Evolutionary conservation across 2,329 filamentous ascomycete genomes (phyloP).

Genomic region (Microcyclospora tardicrescens): DNA sequence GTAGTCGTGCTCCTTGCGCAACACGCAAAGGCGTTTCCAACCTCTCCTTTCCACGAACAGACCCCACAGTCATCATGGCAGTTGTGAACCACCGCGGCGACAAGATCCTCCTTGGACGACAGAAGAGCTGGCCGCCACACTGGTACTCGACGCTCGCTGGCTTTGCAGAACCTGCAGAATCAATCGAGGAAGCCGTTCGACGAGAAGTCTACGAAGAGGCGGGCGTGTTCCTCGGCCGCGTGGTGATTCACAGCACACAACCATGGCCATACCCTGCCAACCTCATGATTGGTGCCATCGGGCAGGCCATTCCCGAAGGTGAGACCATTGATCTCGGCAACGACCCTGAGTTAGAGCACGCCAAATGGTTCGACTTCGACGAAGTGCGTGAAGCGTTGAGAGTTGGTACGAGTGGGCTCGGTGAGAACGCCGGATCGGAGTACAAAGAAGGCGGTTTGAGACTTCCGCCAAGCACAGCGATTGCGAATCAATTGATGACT

Average conservation of each 20-base stretch:
- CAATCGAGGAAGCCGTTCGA: constrained; percentile 38
- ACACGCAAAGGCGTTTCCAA: constrained; percentile 82
- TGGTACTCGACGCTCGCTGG: constrained; percentile 76
- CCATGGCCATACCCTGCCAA: constrained; percentile 43
- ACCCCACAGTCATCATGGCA: constrained; percentile 91
- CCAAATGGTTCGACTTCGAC: constrained; percentile 74
- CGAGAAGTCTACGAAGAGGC: constrained; percentile 40
- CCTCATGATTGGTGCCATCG: constrained; percentile 55
- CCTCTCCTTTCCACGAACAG: constrained; percentile 79
- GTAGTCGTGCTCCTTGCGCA: constrained; percentile 55
- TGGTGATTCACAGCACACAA: constrained; percentile 39
- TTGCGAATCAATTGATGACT: constrained; percentile 76
- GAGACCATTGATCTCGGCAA: constrained; percentile 74
- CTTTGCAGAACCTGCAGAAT: constrained; percentile 39
- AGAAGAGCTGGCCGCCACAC: constrained; percentile 66
- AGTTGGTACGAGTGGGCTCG: constrained; percentile 54
- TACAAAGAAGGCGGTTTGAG: constrained; percentile 68
- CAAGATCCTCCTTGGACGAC: constrained; percentile 69
- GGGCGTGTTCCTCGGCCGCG: constrained; percentile 35
- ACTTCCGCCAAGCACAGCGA: constrained; percentile 74
- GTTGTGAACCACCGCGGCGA: constrained; percentile 70
- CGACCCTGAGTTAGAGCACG: constrained; percentile 82
- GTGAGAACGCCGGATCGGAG: constrained; percentile 47
- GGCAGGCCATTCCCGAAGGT: constrained; percentile 62
- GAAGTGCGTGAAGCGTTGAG: constrained; percentile 65